Conservation (phyloP, 257 asterid species). For the Misopates orontium region DNA sequence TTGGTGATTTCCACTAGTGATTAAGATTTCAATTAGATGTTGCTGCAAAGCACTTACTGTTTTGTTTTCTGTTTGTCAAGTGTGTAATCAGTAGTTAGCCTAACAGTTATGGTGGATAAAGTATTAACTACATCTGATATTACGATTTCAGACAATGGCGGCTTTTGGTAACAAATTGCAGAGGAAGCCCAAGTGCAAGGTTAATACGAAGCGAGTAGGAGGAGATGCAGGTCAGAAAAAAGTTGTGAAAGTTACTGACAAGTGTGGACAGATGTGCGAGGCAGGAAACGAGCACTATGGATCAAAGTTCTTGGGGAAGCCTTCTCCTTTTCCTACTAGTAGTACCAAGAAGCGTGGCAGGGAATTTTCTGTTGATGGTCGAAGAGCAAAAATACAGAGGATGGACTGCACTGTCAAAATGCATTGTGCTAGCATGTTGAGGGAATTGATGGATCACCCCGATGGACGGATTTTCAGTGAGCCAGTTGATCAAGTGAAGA, state of each 20-base stretch:
- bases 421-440: slow-evolving; percentile 51
- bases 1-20: too few species aligned
- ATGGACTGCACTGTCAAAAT: slow-evolving; percentile 53
- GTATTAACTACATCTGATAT: not conserved
- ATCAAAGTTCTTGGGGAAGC: slow-evolving; percentile 27
- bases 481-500: slow-evolving; percentile 84
- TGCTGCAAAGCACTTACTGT: not conserved
- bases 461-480: slow-evolving; percentile 41
- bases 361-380: slow-evolving; percentile 33
- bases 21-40: too few species aligned
- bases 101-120: not conserved
- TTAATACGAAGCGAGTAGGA: slow-evolving; percentile 41
- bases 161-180: slow-evolving; percentile 30
- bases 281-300: slow-evolving; percentile 26
- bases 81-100: slow-evolving; percentile 8
- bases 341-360: slow-evolving; percentile 54
- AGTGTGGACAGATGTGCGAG: slow-evolving; percentile 14
- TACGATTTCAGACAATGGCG: slow-evolving; percentile 30
- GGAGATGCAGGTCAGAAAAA: slow-evolving; percentile 32
- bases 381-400: slow-evolving; percentile 46
- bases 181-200: slow-evolving; percentile 48
- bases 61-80: not conserved
- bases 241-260: slow-evolving; percentile 13
- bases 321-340: slow-evolving; percentile 23
- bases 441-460: slow-evolving; percentile 47